These are phyloP conservation scores for Artomyces pyxidatus DNA, from an alignment of 768 basidiomycete genomes.

Conservation along the genomic window DNA sequence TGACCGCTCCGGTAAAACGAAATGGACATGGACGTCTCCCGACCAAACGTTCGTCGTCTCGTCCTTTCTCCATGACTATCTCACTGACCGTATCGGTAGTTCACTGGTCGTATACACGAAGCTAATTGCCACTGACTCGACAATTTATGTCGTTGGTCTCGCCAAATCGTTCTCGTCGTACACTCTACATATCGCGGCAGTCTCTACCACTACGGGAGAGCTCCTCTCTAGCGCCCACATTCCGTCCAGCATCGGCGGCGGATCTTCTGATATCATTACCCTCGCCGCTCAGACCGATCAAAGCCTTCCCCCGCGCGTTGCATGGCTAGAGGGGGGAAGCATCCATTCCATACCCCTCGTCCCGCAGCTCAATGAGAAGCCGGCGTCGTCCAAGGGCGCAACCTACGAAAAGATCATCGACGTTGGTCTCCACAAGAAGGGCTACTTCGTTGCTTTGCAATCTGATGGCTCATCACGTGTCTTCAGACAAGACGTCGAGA, in stretches of 20 bases:
- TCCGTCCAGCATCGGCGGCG: slow-evolving; percentile 38
- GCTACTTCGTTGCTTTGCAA: slow-evolving; percentile 52
- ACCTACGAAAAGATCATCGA: slow-evolving; percentile 50
- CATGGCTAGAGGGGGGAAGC: slow-evolving; percentile 46
- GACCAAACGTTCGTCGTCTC: slow-evolving; percentile 49
- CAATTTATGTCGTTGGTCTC: slow-evolving; percentile 50
- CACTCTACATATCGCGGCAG: slow-evolving; percentile 58
- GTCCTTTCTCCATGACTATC: neutral
- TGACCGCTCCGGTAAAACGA: slow-evolving; percentile 40
- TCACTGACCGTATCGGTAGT: slow-evolving; percentile 28
- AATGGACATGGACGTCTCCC: slow-evolving; percentile 68
- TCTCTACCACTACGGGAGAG: slow-evolving; percentile 48
- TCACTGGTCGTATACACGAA: slow-evolving; percentile 58
- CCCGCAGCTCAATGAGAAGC: slow-evolving; percentile 42
- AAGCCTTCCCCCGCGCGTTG: slow-evolving; percentile 28
- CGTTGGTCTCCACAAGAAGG: slow-evolving; percentile 46
- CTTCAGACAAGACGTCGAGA: slow-evolving; percentile 39
- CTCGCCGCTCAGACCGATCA: slow-evolving; percentile 18
- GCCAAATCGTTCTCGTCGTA: slow-evolving; percentile 39
- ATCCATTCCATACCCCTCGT: slow-evolving; percentile 45
- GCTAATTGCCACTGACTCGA: slow-evolving; percentile 41
- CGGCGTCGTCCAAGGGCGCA: slow-evolving; percentile 32
- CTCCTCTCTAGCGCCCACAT: slow-evolving; percentile 42
- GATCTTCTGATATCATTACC: slow-evolving; percentile 28
- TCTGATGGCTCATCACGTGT: slow-evolving; percentile 51